These are phyloP conservation scores for Phoma herbarum DNA, from an alignment of 2,329 filamentous ascomycete genomes.

Conservation along the genomic window DNA sequence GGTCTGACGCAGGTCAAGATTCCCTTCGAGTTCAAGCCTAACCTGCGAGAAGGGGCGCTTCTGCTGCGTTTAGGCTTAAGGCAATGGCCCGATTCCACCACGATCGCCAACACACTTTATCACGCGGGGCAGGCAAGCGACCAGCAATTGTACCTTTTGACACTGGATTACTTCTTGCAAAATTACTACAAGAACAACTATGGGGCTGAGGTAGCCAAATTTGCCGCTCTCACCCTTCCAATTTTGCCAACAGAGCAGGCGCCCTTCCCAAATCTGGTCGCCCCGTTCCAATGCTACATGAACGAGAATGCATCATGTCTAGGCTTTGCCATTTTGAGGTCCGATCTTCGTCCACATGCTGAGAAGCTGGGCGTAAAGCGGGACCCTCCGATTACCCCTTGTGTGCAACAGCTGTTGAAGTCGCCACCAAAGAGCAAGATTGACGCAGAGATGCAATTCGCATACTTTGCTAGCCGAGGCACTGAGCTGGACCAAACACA, in stretches of 20 bases:
- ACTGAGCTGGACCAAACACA: constrained; percentile 69
- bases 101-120: constrained; percentile 81
- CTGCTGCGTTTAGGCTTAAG: constrained; percentile 77
- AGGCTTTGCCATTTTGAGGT: constrained; percentile 79
- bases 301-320: constrained; percentile 80
- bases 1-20: constrained; percentile 66
- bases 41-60: constrained; percentile 73
- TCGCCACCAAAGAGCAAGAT: constrained; percentile 73
- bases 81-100: constrained; percentile 72
- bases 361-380: constrained; percentile 84
- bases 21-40: constrained; percentile 73
- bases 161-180: constrained; percentile 82
- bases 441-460: constrained; percentile 77
- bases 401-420: constrained; percentile 75
- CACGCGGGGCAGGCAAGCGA: constrained; percentile 64
- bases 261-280: constrained; percentile 70
- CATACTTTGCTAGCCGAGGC: constrained; percentile 82
- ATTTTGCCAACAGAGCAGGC: constrained; percentile 75
- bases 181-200: constrained; percentile 84
- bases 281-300: constrained; percentile 81
- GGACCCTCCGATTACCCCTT: constrained; percentile 81
- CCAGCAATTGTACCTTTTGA: constrained; percentile 67
- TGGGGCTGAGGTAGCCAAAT: constrained; percentile 65
- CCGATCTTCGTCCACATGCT: constrained; percentile 81
- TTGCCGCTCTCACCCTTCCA: constrained; percentile 52